A percentile compares a stretch with the other conserved stretches of the same genome.
These are phyloP conservation scores for Trichoderma atroviride DNA, from an alignment of 2,329 filamentous ascomycete genomes.

Conservation along the genomic window DNA sequence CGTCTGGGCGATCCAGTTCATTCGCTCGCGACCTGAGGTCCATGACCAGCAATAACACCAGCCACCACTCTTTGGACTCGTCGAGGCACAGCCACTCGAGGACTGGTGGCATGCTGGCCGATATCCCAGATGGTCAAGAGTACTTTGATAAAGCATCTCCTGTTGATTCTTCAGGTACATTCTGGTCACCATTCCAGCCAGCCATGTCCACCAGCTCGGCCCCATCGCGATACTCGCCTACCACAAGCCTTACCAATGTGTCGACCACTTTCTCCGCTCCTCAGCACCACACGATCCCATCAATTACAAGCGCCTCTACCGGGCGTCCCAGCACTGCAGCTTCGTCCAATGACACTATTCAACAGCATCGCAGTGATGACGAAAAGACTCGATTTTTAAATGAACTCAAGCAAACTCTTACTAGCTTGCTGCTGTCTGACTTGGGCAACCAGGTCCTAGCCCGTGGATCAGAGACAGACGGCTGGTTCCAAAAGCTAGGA, in stretches of 20 bases:
- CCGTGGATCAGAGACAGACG: constrained; percentile 90
- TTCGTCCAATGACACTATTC: constrained; percentile 26
- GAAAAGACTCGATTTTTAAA: constrained; percentile 79
- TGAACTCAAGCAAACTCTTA: constrained; percentile 77
- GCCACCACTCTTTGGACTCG: constrained; percentile 71
- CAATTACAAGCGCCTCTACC: constrained; percentile 51
- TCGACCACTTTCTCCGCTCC: constrained; percentile 53
- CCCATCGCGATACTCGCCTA: constrained; percentile 63
- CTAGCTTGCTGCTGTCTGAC: constrained; percentile 84
- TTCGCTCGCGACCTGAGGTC: constrained; percentile 58
- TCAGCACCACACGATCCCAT: constrained; percentile 47
- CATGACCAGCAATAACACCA: constrained; percentile 55
- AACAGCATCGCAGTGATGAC: constrained; percentile 48
- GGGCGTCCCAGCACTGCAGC: constrained; percentile 63
- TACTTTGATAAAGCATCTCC: constrained; percentile 71
- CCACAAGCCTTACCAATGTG: constrained; percentile 62
- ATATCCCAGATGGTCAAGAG: constrained; percentile 70
- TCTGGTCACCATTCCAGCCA: constrained; percentile 86
- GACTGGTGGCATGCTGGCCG: constrained; percentile 60
- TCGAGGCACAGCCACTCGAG: constrained; percentile 64
- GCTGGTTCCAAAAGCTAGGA: constrained; percentile 75
- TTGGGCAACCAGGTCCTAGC: constrained; percentile 83
- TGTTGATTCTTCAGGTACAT: constrained; percentile 74
- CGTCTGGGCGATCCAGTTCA: constrained; percentile 52
- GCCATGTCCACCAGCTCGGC: constrained; percentile 65